Evolutionary conservation across 345 rosid genomes (phyloP), one percentile per base, ranked within the genome.

Genomic region (Physaria fendleri): DNA sequence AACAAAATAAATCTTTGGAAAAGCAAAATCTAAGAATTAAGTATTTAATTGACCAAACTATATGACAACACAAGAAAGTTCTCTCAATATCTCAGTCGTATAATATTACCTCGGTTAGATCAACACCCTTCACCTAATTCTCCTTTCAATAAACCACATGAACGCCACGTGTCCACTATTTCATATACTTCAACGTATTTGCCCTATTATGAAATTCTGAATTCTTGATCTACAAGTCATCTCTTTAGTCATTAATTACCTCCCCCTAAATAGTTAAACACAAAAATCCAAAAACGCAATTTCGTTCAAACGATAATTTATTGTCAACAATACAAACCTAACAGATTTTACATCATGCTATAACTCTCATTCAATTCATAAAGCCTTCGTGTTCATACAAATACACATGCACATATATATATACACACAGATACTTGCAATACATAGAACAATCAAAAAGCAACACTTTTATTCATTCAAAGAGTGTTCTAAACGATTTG

Each of bases 91-190:
- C 64, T 14, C 39, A 66, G 11, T 56, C 64, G 6, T 5, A 22
- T 18, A 5, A 13, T 8, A 16, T 1, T 1, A 16, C 22, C 21
- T 44, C 10, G 15, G 58, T 66, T 66, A 66, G 71, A 66, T 66
- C 43, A 66, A 66, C 71, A 56, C 64, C 43, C 23, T 38, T 66
- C 51, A 66, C 64, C 64, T 56, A 65, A 57, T 56, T 56, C 27
- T 56, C 20, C 33, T 9, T 20, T 66, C 42, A 38, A 21, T 27
- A 8, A 45, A n/a, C n/a, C 5, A 25, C 32, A 9, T 44, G 18
- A 20, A 28, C 7, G 58, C 48, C 70, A 65, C 55, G 47, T 63
- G 34, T 22, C 43, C 52, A 41, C 41, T 20, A 27, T 27, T 25
- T 49, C 27, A 3, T 8, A 33, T 13, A 7, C n/a, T 45, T 44